Percentiles rank a stretch among this genome's conserved stretches.
Conservation (phyloP, 305 asterid species). For the Fraxinus ornus region DNA sequence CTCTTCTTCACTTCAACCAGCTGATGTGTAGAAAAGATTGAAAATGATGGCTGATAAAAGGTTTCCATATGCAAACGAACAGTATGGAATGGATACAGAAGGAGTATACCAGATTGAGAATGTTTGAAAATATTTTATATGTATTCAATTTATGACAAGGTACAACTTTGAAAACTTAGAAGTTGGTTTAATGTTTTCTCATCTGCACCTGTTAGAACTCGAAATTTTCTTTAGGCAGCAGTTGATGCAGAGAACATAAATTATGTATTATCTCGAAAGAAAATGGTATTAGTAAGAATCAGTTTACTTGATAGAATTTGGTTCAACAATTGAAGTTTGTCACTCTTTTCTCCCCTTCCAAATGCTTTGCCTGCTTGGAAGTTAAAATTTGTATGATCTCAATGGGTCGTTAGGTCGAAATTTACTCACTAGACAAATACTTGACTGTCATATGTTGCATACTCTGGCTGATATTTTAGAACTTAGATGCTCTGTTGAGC, state of each 20-base stretch:
- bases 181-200: not conserved
- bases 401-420: not conserved
- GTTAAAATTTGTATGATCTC: not conserved
- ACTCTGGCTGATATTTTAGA: conserved; percentile 4
- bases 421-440: not conserved
- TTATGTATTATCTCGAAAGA: not conserved
- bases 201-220: not conserved
- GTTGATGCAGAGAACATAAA: not conserved
- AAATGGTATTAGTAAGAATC: not conserved
- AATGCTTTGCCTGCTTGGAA: not conserved
- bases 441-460: not conserved
- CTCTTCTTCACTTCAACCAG: conserved; percentile 73
- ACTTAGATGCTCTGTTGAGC: not conserved
- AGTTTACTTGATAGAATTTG: not conserved
- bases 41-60: conserved; percentile 76
- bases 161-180: no score
- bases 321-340: not conserved
- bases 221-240: not conserved
- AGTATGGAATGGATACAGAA: conserved; percentile 40
- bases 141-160: conserved; percentile 9
- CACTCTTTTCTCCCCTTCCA: not conserved
- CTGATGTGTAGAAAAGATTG: conserved; percentile 75
- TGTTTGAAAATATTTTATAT: conserved; percentile 39
- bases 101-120: conserved; percentile 44
- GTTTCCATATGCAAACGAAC: conserved; percentile 60